Conservation (phyloP, 225 moss, liverwort and hornwort genomes). For the Straminergon stramineum region DNA sequence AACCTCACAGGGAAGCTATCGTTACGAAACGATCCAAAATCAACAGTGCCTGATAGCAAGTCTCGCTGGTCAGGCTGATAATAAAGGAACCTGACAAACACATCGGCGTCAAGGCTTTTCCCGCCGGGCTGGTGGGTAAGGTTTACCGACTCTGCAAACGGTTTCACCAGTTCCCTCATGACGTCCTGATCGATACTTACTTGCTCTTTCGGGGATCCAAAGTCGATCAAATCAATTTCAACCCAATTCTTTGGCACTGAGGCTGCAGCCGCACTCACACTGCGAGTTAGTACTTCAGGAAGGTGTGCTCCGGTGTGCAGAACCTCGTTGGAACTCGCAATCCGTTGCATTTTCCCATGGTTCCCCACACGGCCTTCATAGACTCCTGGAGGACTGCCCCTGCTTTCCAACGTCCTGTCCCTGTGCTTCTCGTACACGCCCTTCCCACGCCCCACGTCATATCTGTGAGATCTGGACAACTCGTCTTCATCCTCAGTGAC, state of each 20-base stretch:
- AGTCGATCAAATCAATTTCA: constrained; percentile 17
- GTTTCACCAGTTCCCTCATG: constrained; percentile 11
- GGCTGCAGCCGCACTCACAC: not conserved
- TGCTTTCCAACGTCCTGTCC: not conserved
- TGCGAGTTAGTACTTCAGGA: not conserved
- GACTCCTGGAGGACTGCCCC: not conserved
- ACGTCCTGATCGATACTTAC: not conserved
- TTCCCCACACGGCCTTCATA: not conserved
- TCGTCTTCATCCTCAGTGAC: constrained; percentile 10
- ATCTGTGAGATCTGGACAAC: not conserved
- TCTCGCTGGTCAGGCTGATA: not conserved
- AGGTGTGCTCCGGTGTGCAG: not conserved
- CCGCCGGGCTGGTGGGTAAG: not conserved
- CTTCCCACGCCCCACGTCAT: not conserved
- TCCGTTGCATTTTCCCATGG: not conserved
- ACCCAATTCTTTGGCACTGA: not conserved
- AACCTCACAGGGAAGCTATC: not conserved
- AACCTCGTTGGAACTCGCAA: not conserved
- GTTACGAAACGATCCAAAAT: not conserved
- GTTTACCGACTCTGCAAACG: constrained; percentile 20
- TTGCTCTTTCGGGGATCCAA: constrained; percentile 1
- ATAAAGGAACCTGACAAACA: not conserved
- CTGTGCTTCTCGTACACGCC: not conserved
- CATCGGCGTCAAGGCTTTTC: constrained; percentile 11
- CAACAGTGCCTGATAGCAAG: not conserved